phyloP scores from a whole-genome alignment of 1,284 basidiomycete species.

The Cutaneotrichosporon sp. region DNA sequence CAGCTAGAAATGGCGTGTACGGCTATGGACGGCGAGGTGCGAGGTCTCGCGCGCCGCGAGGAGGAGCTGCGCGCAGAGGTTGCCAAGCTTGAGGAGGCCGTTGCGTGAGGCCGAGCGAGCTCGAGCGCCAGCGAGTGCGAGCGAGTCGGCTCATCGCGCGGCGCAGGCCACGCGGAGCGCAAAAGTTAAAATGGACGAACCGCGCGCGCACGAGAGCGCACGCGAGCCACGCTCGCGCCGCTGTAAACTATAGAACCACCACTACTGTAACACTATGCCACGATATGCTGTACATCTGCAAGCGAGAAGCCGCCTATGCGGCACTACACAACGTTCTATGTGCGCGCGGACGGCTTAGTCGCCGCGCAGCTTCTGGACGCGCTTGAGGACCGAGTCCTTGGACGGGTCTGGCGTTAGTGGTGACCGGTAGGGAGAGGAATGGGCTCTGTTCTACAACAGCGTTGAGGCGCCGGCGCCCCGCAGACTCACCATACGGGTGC shows the following conservation, averaged over 20 bases:
- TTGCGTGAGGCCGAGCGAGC: no score
- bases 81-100: slow-evolving; percentile 26
- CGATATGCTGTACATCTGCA: slow-evolving; percentile 25
- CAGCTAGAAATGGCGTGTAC: slow-evolving; percentile 47
- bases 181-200: no score
- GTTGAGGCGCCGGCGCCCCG: not conserved
- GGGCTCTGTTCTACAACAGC: no score
- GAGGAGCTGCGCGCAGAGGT: slow-evolving; percentile 37
- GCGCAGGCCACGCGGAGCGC: no score
- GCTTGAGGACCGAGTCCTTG: slow-evolving; percentile 94
- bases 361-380: slow-evolving; percentile 93
- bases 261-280: slow-evolving; percentile 8
- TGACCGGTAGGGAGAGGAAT: not conserved
- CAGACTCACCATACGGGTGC: slow-evolving; percentile 71
- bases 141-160: no score
- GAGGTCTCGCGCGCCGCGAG: slow-evolving; percentile 35
- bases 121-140: no score
- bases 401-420: slow-evolving; percentile 65
- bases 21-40: slow-evolving; percentile 45
- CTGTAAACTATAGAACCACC: not conserved
- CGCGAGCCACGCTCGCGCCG: not conserved
- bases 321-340: not conserved
- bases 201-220: no score
- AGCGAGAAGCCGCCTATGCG: not conserved
- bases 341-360: slow-evolving; percentile 51